A percentile compares a stretch with the other conserved stretches of the same genome.
Evolutionary conservation across 1,284 basidiomycete genomes (phyloP).

Genomic region (Ceraceosorus bombacis): DNA sequence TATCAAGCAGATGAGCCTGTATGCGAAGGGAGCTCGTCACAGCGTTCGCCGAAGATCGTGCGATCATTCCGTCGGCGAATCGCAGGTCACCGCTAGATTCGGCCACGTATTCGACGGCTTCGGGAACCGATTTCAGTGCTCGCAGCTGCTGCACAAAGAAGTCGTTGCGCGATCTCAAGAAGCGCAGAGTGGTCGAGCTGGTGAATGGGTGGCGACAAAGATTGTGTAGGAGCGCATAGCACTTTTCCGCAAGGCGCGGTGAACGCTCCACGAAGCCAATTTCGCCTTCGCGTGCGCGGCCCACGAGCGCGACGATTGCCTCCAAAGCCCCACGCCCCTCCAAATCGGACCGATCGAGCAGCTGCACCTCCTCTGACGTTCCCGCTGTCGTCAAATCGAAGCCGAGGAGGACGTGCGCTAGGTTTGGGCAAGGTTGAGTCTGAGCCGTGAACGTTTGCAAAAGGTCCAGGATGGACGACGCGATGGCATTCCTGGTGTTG

Average conservation of each 20-base stretch:
- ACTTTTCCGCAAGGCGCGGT: slow-evolving; percentile 76
- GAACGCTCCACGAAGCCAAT: slow-evolving; percentile 25
- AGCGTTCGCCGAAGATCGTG: slow-evolving; percentile 66
- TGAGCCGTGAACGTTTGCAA: slow-evolving; percentile 70
- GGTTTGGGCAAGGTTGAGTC: slow-evolving; percentile 65
- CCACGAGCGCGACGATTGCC: slow-evolving; percentile 69
- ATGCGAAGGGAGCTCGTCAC: slow-evolving; percentile 72
- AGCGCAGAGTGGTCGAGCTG: slow-evolving; percentile 72
- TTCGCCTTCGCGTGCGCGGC: slow-evolving; percentile 51
- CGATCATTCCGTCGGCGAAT: slow-evolving; percentile 63
- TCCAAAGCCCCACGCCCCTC: slow-evolving; percentile 55
- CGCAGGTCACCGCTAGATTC: slow-evolving; percentile 57
- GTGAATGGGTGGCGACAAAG: slow-evolving; percentile 79
- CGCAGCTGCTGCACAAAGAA: slow-evolving; percentile 80
- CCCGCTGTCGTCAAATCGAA: slow-evolving; percentile 59
- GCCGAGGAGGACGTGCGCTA: slow-evolving; percentile 78
- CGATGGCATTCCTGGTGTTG: slow-evolving; percentile 57
- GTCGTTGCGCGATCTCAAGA: slow-evolving; percentile 77
- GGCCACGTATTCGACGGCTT: slow-evolving; percentile 1
- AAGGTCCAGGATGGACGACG: slow-evolving; percentile 74
- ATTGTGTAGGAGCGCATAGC: slow-evolving; percentile 74
- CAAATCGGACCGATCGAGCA: slow-evolving; percentile 52
- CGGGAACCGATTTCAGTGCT: slow-evolving; percentile 55
- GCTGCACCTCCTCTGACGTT: slow-evolving; percentile 52
- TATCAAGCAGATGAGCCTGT: slow-evolving; percentile 75